These are phyloP conservation scores for Kwoniella shandongensis DNA, from an alignment of 768 basidiomycete species.

Conservation along the genomic window DNA sequence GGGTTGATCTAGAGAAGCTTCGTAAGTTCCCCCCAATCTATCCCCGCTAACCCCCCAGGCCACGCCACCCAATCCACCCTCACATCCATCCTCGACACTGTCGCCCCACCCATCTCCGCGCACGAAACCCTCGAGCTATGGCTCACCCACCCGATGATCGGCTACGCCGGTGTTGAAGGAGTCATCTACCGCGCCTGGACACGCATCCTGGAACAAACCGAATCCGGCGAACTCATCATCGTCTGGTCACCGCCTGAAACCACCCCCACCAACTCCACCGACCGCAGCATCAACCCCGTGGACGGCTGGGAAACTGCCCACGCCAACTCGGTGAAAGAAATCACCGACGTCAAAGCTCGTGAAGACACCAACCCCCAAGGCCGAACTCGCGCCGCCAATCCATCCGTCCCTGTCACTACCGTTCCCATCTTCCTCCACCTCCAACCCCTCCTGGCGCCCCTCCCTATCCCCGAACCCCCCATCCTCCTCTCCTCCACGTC, in stretches of 20 bases:
- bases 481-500: conserved; percentile 30
- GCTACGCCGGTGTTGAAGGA: conserved; percentile 91
- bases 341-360: conserved; percentile 33
- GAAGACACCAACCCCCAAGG: conserved; percentile 43
- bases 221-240: conserved; percentile 47
- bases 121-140: conserved; percentile 97
- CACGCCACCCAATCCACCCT: conserved; percentile 83
- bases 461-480: conserved; percentile 56
- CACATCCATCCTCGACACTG: conserved; percentile 88
- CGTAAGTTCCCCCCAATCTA: conserved; percentile 59
- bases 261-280: conserved; percentile 6
- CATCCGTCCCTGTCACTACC: conserved; percentile 61
- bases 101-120: conserved; percentile 96
- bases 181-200: conserved; percentile 77
- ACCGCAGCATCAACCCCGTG: conserved; percentile 69
- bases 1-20: conserved; percentile 84
- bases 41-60: conserved; percentile 14
- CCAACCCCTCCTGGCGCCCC: conserved; percentile 72
- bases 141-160: conserved; percentile 93
- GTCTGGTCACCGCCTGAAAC: conserved; percentile 39
- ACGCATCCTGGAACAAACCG: conserved; percentile 53
- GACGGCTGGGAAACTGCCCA: conserved; percentile 80
- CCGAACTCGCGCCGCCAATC: conserved; percentile 30
- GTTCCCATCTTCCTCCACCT: conserved; percentile 90
- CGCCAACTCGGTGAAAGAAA: conserved; percentile 74